Conservation (phyloP, 495 filamentous ascomycete genomes). For the Aspergillus egyptiacus region DNA sequence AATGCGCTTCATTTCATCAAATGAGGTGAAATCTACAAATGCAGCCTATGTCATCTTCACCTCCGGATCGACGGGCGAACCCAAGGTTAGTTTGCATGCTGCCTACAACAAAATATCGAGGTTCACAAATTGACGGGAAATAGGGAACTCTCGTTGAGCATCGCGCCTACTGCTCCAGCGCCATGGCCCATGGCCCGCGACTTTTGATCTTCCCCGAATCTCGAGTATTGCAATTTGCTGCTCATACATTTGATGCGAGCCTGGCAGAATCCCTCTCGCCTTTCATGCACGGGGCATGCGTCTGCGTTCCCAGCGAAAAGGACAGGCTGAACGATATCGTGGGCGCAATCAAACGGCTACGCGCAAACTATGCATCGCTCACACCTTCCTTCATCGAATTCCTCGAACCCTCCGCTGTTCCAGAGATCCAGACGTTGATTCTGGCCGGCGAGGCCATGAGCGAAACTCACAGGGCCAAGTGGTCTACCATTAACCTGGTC, state of each 20-base stretch:
- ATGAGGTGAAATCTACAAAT: neutral
- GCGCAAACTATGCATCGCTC: neutral
- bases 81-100: neutral
- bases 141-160: neutral
- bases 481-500: neutral
- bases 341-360: neutral
- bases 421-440: neutral
- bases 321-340: neutral
- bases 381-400: neutral
- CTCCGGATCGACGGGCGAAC: neutral
- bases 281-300: neutral
- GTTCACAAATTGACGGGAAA: too few species aligned
- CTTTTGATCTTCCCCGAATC: neutral
- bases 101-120: too few species aligned
- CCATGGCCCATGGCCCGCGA: neutral
- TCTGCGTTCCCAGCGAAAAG: neutral
- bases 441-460: neutral
- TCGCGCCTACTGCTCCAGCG: neutral
- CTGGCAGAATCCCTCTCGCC: neutral
- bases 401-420: neutral
- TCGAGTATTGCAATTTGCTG: neutral
- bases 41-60: constrained; percentile 1
- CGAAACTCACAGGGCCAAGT: neutral
- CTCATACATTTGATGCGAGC: neutral
- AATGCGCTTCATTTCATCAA: too few species aligned